Conservation (phyloP, 2,329 filamentous ascomycete genomes). For the Stachybotrys chlorohalonatus region DNA sequence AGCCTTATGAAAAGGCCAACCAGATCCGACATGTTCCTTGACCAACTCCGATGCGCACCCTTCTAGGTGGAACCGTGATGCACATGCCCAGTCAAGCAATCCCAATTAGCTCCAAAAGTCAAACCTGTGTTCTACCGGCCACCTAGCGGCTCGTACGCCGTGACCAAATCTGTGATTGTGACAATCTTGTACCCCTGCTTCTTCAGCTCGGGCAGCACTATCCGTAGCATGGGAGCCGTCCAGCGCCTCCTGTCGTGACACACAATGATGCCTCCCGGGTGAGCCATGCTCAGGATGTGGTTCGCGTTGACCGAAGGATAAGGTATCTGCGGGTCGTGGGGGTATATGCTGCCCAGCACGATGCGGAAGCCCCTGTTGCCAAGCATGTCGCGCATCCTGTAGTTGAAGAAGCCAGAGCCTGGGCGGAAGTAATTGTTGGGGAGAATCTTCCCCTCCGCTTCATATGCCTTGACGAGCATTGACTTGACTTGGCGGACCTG, state of each 20-base stretch:
- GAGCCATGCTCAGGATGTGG: slow-evolving; percentile 73
- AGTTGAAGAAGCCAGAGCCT: slow-evolving; percentile 75
- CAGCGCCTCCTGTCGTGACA: slow-evolving; percentile 80
- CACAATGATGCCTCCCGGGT: slow-evolving; percentile 70
- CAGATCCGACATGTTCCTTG: neutral
- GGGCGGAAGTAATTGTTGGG: slow-evolving; percentile 67
- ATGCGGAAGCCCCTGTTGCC: slow-evolving; percentile 56
- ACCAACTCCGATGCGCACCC: slow-evolving; percentile 3
- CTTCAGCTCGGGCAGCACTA: slow-evolving; percentile 63
- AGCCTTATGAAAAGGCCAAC: too few species aligned
- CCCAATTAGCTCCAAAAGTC: neutral
- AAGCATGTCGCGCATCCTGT: slow-evolving; percentile 55
- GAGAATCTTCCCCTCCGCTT: slow-evolving; percentile 30
- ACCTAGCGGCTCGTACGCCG: slow-evolving; percentile 19
- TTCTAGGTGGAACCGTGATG: neutral
- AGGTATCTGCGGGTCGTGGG: slow-evolving; percentile 80
- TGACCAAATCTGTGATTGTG: slow-evolving; percentile 59
- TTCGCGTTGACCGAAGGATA: slow-evolving; percentile 61
- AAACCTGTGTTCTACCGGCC: slow-evolving; percentile 7
- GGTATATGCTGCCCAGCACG: slow-evolving; percentile 78
- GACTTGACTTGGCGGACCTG: slow-evolving; percentile 59
- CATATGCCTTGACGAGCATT: slow-evolving; percentile 50
- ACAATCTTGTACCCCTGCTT: slow-evolving; percentile 62
- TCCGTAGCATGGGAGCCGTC: slow-evolving; percentile 70
- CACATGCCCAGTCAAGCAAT: neutral